A percentile compares a stretch with the other conserved stretches of the same genome.
phyloP scores from a whole-genome alignment of 805 yeast genomes.

The Gaillardinia entomophila region DNA sequence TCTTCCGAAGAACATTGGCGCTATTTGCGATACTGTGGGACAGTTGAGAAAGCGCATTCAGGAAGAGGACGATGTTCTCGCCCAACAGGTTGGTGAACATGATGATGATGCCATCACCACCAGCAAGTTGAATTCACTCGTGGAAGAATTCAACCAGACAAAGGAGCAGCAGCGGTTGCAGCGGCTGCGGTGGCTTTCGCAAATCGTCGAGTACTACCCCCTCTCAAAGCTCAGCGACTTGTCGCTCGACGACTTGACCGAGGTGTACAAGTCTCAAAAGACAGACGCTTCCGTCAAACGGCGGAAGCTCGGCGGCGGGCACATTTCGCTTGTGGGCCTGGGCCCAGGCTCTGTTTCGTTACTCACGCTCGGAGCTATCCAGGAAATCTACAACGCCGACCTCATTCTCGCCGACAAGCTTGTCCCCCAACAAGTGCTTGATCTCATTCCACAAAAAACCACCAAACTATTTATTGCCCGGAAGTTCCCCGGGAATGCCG shows the following conservation, averaged over 20 bases:
- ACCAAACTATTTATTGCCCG: slow-evolving; percentile 82
- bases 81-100: slow-evolving; percentile 39
- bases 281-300: slow-evolving; percentile 1
- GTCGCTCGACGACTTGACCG: slow-evolving; percentile 51
- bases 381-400: slow-evolving; percentile 78
- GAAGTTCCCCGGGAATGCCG: slow-evolving; percentile 96
- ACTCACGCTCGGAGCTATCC: slow-evolving; percentile 78
- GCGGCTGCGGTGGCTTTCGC: slow-evolving; percentile 80
- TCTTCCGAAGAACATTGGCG: slow-evolving; percentile 67
- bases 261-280: slow-evolving; percentile 25
- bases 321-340: slow-evolving; percentile 81
- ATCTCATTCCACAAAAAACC: slow-evolving; percentile 62
- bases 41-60: slow-evolving; percentile 52
- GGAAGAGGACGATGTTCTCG: slow-evolving; percentile 40
- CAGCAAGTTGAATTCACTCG: slow-evolving; percentile 53
- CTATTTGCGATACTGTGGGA: slow-evolving; percentile 66
- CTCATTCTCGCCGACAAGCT: slow-evolving; percentile 83
- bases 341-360: slow-evolving; percentile 89
- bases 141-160: slow-evolving; percentile 53
- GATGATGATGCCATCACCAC: slow-evolving; percentile 70
- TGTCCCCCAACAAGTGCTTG: slow-evolving; percentile 83
- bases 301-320: slow-evolving; percentile 30
- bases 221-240: slow-evolving; percentile 55
- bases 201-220: slow-evolving; percentile 88
- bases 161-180: slow-evolving; percentile 47